Conservation (phyloP, 2,329 filamentous ascomycete species). For the Cercospora sojina region DNA sequence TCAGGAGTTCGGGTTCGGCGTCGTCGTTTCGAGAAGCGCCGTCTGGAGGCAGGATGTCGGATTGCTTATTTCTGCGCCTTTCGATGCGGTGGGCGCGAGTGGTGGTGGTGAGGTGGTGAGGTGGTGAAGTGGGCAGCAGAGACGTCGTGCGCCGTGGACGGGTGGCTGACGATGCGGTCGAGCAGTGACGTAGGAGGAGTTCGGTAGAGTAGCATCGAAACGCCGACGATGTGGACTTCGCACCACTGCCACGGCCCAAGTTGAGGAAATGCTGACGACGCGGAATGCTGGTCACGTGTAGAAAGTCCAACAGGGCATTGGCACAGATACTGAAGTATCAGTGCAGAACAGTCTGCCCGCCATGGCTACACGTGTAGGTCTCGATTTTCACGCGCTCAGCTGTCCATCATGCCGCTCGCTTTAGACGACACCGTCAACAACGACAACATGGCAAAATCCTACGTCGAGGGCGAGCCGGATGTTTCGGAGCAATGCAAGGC, state of each 20-base stretch:
- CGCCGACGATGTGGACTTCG: not conserved
- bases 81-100: not conserved
- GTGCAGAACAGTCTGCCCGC: not conserved
- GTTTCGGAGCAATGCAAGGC: not conserved
- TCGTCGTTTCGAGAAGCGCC: not conserved
- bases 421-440: not conserved
- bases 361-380: not conserved
- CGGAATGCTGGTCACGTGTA: not conserved
- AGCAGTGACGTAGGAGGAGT: not conserved
- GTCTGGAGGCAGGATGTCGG: not conserved
- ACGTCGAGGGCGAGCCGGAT: conserved; percentile 15
- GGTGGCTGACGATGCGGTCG: not conserved
- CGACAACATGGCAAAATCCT: not conserved
- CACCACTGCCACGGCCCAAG: not conserved
- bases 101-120: not conserved
- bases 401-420: not conserved
- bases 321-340: not conserved
- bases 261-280: not conserved
- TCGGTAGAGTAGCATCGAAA: not conserved
- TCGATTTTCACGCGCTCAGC: no score
- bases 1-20: not conserved
- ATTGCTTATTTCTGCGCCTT: not conserved
- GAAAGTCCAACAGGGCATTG: not conserved
- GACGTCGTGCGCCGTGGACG: not conserved
- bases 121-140: not conserved